Conservation (phyloP, 306 rosid species). For the Prunus salicina region DNA sequence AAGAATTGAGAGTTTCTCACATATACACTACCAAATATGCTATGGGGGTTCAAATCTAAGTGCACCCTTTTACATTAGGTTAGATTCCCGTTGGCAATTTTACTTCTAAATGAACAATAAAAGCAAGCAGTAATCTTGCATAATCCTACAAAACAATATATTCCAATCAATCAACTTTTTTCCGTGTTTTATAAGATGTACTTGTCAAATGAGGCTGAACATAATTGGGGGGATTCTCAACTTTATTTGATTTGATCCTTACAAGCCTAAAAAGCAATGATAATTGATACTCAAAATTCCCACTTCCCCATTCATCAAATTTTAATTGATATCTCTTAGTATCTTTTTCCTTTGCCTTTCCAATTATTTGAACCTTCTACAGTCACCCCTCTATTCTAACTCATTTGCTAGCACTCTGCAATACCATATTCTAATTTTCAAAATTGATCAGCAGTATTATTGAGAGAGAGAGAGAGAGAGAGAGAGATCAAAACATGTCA, state of each 20-base stretch:
- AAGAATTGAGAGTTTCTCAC: fast-evolving
- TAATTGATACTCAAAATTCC: slow-evolving; percentile 22
- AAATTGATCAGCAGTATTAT: background rate
- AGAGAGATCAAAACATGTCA: slow-evolving; percentile 11
- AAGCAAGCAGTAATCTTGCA: background rate
- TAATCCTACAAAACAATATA: background rate
- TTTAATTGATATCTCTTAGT: slow-evolving; percentile 33
- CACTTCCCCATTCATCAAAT: slow-evolving; percentile 32
- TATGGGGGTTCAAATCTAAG: fast-evolving
- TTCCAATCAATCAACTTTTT: background rate
- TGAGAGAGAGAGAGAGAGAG: background rate
- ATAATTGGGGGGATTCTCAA: slow-evolving; percentile 25
- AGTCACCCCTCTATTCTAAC: background rate
- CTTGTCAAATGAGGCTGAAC: slow-evolving; percentile 23
- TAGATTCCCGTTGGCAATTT: no score
- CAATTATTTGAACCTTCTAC: background rate
- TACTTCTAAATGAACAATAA: background rate
- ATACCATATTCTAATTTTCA: background rate
- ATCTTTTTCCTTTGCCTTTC: background rate
- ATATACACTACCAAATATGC: fast-evolving
- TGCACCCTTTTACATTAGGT: no score
- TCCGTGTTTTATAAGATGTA: background rate
- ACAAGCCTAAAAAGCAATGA: slow-evolving; percentile 32
- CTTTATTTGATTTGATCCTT: slow-evolving; percentile 26
- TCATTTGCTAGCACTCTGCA: background rate